Evolutionary conservation across 2,329 filamentous ascomycete species (phyloP).

Genomic region (Talaromyces sp.): DNA sequence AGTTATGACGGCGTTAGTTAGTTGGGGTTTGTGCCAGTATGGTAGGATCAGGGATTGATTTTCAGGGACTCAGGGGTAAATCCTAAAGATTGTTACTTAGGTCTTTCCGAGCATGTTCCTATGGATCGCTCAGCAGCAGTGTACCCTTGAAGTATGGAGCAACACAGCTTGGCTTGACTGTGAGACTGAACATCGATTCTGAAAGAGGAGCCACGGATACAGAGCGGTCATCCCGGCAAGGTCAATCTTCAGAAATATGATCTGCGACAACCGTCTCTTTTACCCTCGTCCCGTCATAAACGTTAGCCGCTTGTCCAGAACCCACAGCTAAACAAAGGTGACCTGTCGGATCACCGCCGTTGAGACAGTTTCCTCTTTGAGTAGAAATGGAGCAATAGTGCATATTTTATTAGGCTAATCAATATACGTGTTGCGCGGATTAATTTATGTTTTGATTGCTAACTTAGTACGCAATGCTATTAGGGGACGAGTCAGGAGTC

Average conservation of each 20-base stretch:
- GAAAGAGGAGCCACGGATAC: background rate
- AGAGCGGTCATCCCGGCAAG: background rate
- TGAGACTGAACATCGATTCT: no score
- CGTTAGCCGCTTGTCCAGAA: background rate
- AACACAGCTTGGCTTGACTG: background rate
- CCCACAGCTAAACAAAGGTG: background rate
- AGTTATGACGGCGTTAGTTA: background rate
- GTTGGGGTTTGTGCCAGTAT: background rate
- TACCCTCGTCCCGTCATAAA: background rate
- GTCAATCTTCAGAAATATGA: background rate
- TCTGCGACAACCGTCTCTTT: background rate
- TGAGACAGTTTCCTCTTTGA: background rate
- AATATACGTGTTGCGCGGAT: background rate
- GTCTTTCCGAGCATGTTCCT: background rate
- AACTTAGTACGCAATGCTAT: background rate
- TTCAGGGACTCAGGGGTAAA: constrained; percentile 1
- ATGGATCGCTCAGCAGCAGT: background rate
- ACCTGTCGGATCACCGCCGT: background rate
- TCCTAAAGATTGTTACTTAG: no score
- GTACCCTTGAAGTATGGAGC: background rate
- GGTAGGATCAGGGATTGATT: background rate
- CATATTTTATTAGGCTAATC: background rate
- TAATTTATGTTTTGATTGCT: background rate
- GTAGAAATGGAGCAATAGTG: background rate
- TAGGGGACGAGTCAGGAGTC: background rate